Evolutionary conservation across 805 yeast species (phyloP).

Genomic region (Ogataea allantospora): DNA sequence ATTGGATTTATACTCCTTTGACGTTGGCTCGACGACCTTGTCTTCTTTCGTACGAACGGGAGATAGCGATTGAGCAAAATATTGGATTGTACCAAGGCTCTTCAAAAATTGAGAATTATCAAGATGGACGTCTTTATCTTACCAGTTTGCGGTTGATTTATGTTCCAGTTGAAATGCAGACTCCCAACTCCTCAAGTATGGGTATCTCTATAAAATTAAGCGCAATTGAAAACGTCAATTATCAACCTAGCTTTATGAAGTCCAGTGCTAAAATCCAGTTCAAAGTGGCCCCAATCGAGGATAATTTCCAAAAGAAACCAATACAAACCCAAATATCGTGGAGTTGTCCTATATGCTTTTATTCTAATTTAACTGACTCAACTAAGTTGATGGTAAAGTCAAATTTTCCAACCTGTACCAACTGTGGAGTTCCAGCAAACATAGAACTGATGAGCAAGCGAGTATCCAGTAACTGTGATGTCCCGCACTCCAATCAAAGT

Average conservation of each 20-base stretch:
- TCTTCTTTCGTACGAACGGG: constrained; percentile 40
- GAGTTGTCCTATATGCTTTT: constrained; percentile 91
- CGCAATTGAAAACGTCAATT: constrained; percentile 22
- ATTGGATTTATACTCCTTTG: constrained; percentile 25
- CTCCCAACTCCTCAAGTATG: not conserved
- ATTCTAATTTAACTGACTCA: constrained; percentile 43
- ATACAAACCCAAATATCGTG: constrained; percentile 40
- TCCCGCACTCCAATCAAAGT: too few relatives aligned
- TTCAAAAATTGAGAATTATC: constrained; percentile 58
- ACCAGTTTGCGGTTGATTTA: constrained; percentile 74
- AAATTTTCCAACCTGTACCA: not conserved
- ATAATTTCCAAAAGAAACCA: constrained; percentile 48
- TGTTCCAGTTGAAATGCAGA: constrained; percentile 38
- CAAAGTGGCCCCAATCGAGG: constrained; percentile 12
- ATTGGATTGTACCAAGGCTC: constrained; percentile 82
- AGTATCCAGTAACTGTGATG: too few relatives aligned
- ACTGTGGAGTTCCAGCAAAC: not conserved
- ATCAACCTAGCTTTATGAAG: constrained; percentile 58
- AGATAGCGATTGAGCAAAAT: constrained; percentile 48
- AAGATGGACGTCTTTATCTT: constrained; percentile 74
- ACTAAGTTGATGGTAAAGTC: constrained; percentile 5
- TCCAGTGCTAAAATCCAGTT: constrained; percentile 73
- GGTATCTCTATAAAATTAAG: constrained; percentile 9
- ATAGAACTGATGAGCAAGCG: not conserved
- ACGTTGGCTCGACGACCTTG: constrained; percentile 35